Conservation (phyloP, 345 rosid species). For the Arabis alpina region DNA sequence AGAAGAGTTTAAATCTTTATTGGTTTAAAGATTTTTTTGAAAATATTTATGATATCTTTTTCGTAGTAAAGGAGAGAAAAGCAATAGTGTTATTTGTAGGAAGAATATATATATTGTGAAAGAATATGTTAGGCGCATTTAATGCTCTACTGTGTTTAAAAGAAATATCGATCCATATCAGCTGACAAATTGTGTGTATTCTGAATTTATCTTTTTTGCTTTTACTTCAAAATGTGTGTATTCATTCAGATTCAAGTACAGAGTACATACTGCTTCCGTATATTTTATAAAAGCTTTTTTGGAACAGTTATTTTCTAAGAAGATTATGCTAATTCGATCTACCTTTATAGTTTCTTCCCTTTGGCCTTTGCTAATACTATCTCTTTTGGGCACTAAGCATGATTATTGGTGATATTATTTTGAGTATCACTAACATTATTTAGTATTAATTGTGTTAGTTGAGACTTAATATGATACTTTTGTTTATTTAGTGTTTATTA, state of each 20-base stretch:
- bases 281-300: background rate
- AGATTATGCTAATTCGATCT: background rate
- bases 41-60: slow-evolving; percentile 29
- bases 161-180: slow-evolving; percentile 34
- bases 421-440: too few species aligned
- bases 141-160: slow-evolving; percentile 31
- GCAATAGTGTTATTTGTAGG: slow-evolving; percentile 38
- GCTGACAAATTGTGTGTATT: slow-evolving; percentile 29
- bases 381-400: too few species aligned
- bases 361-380: too few species aligned
- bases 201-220: slow-evolving; percentile 12
- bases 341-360: too few species aligned
- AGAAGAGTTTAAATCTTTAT: slow-evolving; percentile 18
- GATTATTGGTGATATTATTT: too few species aligned
- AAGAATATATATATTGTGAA: slow-evolving; percentile 24
- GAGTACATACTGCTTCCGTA: slow-evolving; percentile 14
- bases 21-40: slow-evolving; percentile 7
- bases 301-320: slow-evolving; percentile 14
- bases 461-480: too few species aligned
- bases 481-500: too few species aligned
- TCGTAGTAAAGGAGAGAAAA: slow-evolving; percentile 43
- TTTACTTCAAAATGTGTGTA: slow-evolving; percentile 12
- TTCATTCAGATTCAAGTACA: slow-evolving; percentile 26
- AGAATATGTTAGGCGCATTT: slow-evolving; percentile 43
- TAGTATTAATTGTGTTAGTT: too few species aligned